phyloP scores from a whole-genome alignment of 768 basidiomycete species.

The Naganishia vishniacii region DNA sequence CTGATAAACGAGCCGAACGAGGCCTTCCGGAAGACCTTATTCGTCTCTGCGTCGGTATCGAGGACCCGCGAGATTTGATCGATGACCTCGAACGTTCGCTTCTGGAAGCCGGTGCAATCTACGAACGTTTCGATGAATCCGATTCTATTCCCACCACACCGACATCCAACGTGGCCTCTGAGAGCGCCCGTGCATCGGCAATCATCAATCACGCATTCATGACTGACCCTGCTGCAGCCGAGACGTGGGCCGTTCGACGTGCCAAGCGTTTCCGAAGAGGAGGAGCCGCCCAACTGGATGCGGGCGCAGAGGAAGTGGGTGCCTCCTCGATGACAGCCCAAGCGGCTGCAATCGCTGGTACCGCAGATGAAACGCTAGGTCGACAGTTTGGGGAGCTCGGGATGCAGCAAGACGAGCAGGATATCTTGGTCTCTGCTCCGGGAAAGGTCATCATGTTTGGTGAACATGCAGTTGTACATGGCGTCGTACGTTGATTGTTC shows the following conservation, averaged over 20 bases:
- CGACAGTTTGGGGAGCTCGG: slow-evolving; percentile 7
- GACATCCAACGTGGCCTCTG: slow-evolving; percentile 3
- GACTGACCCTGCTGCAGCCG: slow-evolving; percentile 3
- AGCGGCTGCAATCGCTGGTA: slow-evolving; percentile 5
- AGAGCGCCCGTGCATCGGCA: slow-evolving; percentile 2
- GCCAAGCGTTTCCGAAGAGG: slow-evolving; percentile 41
- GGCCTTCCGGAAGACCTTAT: slow-evolving; percentile 98
- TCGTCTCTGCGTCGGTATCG: slow-evolving; percentile 94
- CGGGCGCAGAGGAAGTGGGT: neutral
- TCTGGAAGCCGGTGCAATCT: slow-evolving; percentile 81
- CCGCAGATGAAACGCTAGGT: slow-evolving; percentile 11
- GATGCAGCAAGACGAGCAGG: slow-evolving; percentile 27
- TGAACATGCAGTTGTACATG: slow-evolving; percentile 97
- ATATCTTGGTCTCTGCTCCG: slow-evolving; percentile 76
- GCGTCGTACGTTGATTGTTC: slow-evolving; percentile 63
- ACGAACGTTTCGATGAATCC: slow-evolving; percentile 26
- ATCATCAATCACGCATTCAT: slow-evolving; percentile 16
- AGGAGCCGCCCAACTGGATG: slow-evolving; percentile 8
- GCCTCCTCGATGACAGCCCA: neutral
- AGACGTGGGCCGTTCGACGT: slow-evolving; percentile 44
- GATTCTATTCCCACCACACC: slow-evolving; percentile 30
- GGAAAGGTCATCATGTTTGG: slow-evolving; percentile 98
- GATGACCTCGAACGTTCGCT: slow-evolving; percentile 93
- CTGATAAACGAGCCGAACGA: slow-evolving; percentile 87
- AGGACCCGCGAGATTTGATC: slow-evolving; percentile 84